These are phyloP conservation scores for Cyberlindnera mycetangii DNA, from an alignment of 805 yeast species.

Conservation along the genomic window DNA sequence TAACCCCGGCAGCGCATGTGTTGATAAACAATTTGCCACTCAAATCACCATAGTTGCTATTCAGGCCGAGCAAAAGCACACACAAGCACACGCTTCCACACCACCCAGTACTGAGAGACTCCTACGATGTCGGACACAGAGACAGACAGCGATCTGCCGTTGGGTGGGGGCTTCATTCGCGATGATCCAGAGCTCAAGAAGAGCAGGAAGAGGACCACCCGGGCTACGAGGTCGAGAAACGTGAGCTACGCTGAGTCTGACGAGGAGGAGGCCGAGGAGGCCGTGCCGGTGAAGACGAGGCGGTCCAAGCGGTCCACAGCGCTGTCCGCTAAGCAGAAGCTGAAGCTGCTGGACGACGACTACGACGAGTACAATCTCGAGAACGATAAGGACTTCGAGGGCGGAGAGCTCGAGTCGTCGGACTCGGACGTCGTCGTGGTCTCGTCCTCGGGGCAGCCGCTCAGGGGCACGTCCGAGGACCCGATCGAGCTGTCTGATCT, in stretches of 20 bases:
- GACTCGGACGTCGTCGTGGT: constrained; percentile 24
- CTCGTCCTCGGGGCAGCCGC: constrained; percentile 4
- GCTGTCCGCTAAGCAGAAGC: constrained; percentile 31
- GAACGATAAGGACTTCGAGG: constrained; percentile 30
- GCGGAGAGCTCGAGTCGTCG: constrained; percentile 27
- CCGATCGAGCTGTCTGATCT: constrained; percentile 20
- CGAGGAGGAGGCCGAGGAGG: constrained; percentile 6
- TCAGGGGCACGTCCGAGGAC: constrained; percentile 16
- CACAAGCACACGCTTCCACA: no score
- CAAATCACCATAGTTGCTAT: no score
- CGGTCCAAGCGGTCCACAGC: constrained; percentile 23
- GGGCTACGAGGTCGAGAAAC: constrained; percentile 5
- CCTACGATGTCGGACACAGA: constrained; percentile 13
- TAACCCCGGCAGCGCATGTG: not conserved
- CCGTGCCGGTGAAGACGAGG: constrained; percentile 2
- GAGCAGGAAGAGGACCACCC: constrained; percentile 1
- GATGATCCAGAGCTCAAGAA: constrained; percentile 27
- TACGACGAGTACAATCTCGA: constrained; percentile 33
- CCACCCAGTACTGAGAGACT: not conserved
- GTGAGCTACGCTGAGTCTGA: constrained; percentile 13
- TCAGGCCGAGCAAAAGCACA: no score
- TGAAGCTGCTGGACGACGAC: constrained; percentile 30
- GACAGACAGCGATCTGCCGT: constrained; percentile 25
- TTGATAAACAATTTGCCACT: constrained; percentile 5
- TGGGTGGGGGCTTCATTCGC: constrained; percentile 27